These are phyloP conservation scores for Pseudocercospora fijiensis DNA, from an alignment of 2,329 filamentous ascomycete species.

Conservation along the genomic window DNA sequence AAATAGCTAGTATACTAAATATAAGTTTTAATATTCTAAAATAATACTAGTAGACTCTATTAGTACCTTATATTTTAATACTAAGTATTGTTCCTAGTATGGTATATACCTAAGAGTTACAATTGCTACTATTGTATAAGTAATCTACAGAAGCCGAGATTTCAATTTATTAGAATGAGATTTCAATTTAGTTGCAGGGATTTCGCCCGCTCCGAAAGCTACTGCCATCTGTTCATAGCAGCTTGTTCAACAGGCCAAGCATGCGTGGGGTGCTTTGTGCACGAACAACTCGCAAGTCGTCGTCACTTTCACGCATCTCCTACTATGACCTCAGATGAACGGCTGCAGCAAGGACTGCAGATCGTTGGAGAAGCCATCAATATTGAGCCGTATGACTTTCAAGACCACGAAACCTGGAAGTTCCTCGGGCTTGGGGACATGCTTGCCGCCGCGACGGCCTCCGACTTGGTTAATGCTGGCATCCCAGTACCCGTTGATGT, in stretches of 20 bases:
- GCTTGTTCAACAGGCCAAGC: not conserved
- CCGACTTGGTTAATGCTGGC: conserved; percentile 30
- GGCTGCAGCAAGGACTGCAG: conserved; percentile 26
- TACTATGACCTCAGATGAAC: conserved; percentile 25
- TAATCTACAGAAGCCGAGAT: too few relatives aligned
- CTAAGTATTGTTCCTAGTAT: too few relatives aligned
- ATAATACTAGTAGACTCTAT: too few relatives aligned
- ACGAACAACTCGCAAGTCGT: too few relatives aligned
- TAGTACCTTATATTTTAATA: too few relatives aligned
- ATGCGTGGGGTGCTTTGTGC: not conserved
- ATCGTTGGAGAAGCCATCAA: conserved; percentile 35
- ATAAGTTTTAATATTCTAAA: too few relatives aligned
- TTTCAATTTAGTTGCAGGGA: too few relatives aligned
- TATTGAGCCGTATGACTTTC: conserved; percentile 32
- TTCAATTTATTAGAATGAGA: too few relatives aligned
- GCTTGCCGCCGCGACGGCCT: conserved; percentile 31
- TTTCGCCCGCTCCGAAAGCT: too few relatives aligned
- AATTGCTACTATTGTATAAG: too few relatives aligned
- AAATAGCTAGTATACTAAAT: too few relatives aligned
- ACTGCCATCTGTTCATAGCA: not conserved
- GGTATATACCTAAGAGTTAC: too few relatives aligned
- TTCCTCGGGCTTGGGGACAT: conserved; percentile 35
- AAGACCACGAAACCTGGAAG: conserved; percentile 36
- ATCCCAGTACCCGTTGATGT: conserved; percentile 26
- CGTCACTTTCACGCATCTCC: not conserved